Conservation (phyloP, 2,329 filamentous ascomycete genomes). For the Neofusicoccum sp. region DNA sequence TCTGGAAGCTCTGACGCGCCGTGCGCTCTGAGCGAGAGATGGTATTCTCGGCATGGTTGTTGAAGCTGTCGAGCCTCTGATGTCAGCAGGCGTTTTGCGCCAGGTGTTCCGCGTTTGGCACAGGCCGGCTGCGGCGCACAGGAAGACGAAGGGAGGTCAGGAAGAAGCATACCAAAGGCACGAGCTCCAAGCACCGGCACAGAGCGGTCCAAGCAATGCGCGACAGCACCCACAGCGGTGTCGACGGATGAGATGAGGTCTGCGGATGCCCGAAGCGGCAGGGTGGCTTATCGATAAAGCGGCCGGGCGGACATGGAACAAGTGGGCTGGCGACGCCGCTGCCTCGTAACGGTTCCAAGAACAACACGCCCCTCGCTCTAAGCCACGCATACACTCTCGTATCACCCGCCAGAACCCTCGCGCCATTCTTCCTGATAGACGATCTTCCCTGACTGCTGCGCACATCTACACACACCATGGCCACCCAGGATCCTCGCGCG, state of each 20-base stretch:
- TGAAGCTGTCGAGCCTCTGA: too few relatives aligned
- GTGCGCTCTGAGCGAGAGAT: not conserved
- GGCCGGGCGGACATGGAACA: not conserved
- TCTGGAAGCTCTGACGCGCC: not conserved
- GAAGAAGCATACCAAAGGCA: not conserved
- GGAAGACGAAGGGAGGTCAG: not conserved
- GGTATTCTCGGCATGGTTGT: not conserved
- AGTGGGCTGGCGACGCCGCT: constrained; percentile 14
- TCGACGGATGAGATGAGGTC: constrained; percentile 1
- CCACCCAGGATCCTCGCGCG: constrained; percentile 69
- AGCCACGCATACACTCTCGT: not conserved
- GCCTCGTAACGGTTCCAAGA: constrained; percentile 16
- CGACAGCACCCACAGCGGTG: not conserved
- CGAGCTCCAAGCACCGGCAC: not conserved
- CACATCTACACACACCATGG: constrained; percentile 49
- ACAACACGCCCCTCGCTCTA: constrained; percentile 3
- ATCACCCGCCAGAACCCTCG: not conserved
- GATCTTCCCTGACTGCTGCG: not conserved
- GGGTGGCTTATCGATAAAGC: constrained; percentile 9
- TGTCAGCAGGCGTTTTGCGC: not conserved
- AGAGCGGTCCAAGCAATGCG: not conserved
- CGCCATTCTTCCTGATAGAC: not conserved
- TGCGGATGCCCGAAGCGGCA: not conserved
- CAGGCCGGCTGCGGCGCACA: not conserved
- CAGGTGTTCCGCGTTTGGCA: not conserved